Conservation (phyloP, 2,329 filamentous ascomycete species). For the Apiospora arundinis region DNA sequence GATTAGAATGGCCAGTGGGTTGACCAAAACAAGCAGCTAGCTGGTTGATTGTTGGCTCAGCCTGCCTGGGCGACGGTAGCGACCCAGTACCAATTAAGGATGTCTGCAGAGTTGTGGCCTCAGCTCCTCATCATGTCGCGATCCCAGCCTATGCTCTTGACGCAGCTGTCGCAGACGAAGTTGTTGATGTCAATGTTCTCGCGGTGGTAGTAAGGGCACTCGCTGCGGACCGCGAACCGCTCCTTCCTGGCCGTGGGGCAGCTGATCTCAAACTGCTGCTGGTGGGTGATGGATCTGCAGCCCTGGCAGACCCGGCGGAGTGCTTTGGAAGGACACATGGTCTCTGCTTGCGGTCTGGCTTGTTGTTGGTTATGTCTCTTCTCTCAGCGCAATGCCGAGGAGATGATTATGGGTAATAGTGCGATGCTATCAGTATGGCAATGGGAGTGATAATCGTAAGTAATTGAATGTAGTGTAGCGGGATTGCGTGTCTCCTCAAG, state of each 20-base stretch:
- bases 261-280: slow-evolving; percentile 24
- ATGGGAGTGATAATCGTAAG: background rate
- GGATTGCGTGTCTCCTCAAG: background rate
- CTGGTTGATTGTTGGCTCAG: background rate
- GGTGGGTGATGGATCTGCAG: slow-evolving; percentile 22
- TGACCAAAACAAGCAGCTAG: background rate
- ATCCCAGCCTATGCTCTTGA: slow-evolving; percentile 23
- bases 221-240: slow-evolving; percentile 21
- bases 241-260: slow-evolving; percentile 25
- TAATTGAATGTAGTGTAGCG: background rate
- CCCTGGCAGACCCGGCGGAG: slow-evolving; percentile 26
- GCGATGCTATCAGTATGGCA: too few species aligned
- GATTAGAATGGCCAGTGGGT: background rate
- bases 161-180: slow-evolving; percentile 25
- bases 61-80: too few species aligned
- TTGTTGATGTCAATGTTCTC: slow-evolving; percentile 23
- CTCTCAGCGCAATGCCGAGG: background rate
- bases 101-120: background rate
- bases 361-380: background rate
- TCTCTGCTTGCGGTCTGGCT: background rate
- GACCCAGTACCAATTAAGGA: background rate
- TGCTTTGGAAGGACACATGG: slow-evolving; percentile 26
- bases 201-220: slow-evolving; percentile 25
- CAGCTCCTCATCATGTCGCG: slow-evolving; percentile 17
- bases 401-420: background rate